Percentiles rank a stretch among this genome's conserved stretches.
phyloP scores from a whole-genome alignment of 2,329 filamentous ascomycete genomes.

The Elsinoe fawcettii region DNA sequence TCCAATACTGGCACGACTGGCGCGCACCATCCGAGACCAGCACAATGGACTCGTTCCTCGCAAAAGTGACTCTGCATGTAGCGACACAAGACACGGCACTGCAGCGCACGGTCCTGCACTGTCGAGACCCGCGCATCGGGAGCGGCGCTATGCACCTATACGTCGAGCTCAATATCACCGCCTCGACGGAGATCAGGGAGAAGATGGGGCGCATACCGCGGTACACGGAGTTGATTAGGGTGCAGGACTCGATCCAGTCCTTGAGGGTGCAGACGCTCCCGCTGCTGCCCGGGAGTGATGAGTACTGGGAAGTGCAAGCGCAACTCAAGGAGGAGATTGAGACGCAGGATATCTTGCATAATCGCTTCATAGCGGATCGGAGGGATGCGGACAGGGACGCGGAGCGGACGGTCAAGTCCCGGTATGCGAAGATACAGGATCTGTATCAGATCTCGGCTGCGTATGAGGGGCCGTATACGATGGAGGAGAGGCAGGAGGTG shows the following conservation, averaged over 20 bases:
- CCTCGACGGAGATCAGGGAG: not conserved
- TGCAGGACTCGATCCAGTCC: not conserved
- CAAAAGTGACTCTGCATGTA: not conserved
- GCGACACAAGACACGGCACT: not conserved
- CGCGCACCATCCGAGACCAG: not conserved
- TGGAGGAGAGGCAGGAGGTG: not conserved
- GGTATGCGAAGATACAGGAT: not conserved
- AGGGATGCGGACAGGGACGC: not conserved
- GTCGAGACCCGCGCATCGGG: not conserved
- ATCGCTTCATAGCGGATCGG: not conserved
- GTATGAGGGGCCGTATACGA: not conserved
- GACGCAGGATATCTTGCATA: not conserved
- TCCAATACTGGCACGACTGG: conserved; percentile 11
- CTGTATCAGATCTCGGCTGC: not conserved
- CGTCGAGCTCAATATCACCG: not conserved
- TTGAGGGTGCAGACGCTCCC: not conserved
- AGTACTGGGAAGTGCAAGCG: not conserved
- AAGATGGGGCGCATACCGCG: not conserved
- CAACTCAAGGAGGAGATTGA: not conserved
- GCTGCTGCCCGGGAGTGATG: not conserved
- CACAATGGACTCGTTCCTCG: not conserved
- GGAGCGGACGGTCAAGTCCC: not conserved
- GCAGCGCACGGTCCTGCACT: not conserved
- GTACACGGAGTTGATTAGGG: not conserved
- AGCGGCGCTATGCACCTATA: not conserved